These are phyloP conservation scores for Brassica incana DNA, from an alignment of 345 rosid species.

Conservation along the genomic window DNA sequence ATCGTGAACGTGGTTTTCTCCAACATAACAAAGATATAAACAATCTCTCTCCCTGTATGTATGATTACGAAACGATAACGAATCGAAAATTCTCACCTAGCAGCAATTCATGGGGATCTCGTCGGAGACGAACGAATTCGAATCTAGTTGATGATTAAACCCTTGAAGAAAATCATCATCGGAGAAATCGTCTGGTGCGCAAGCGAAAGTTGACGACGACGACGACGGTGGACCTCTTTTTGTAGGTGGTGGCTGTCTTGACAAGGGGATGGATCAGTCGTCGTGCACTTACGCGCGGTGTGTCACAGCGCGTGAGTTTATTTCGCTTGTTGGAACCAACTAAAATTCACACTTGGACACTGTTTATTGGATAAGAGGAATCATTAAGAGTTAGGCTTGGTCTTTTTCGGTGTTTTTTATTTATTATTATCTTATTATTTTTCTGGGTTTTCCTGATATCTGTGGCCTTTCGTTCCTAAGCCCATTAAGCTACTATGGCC, in stretches of 20 bases:
- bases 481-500: neutral
- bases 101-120: conserved; percentile 11
- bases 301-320: neutral
- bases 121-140: conserved; percentile 27
- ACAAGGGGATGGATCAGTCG: conserved; percentile 32
- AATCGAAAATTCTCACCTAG: conserved; percentile 33
- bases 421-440: neutral
- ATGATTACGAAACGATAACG: conserved; percentile 6
- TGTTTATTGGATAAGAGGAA: neutral
- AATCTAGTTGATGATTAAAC: neutral
- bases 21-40: conserved; percentile 10
- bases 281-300: conserved; percentile 18
- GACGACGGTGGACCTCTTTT: neutral
- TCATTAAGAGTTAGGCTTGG: neutral
- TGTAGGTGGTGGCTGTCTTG: conserved; percentile 16
- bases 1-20: neutral
- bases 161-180: neutral
- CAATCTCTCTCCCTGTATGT: neutral
- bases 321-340: neutral
- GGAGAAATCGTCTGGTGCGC: conserved; percentile 27
- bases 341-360: neutral
- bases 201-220: conserved; percentile 27
- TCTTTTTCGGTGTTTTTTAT: neutral
- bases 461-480: neutral
- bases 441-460: neutral